Conservation (phyloP, 768 basidiomycete species). For the Termitomyces sp. region DNA sequence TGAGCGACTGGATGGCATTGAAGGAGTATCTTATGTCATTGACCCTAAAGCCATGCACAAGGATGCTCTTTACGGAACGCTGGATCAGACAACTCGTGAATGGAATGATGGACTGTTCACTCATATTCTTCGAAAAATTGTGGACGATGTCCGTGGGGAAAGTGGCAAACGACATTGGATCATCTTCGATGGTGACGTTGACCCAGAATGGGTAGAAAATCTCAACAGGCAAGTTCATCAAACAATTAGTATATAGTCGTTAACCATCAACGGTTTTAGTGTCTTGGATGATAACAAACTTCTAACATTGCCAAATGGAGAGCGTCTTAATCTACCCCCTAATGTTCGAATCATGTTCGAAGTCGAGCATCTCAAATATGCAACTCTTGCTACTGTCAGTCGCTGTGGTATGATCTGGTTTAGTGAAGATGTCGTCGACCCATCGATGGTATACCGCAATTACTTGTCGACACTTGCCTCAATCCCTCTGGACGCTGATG, state of each 20-base stretch:
- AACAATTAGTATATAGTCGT: not conserved
- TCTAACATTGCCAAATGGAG: conserved; percentile 94
- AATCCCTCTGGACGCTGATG: conserved; percentile 82
- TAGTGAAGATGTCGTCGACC: conserved; percentile 92
- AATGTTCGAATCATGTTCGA: conserved; percentile 99
- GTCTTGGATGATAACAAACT: conserved; percentile 99
- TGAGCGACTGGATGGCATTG: conserved; percentile 86
- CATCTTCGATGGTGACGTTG: conserved; percentile 98
- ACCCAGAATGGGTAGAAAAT: conserved; percentile 99
- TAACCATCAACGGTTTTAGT: conserved; percentile 39
- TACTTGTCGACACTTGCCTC: conserved; percentile 78
- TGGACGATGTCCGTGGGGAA: conserved; percentile 98
- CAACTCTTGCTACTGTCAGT: conserved; percentile 97
- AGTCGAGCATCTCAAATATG: conserved; percentile 95
- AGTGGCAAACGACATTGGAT: conserved; percentile 98
- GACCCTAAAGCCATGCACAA: conserved; percentile 99
- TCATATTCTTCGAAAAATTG: conserved; percentile 94
- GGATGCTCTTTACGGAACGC: conserved; percentile 94
- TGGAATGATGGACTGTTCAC: conserved; percentile 99
- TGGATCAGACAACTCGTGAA: conserved; percentile 95
- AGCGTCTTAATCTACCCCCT: conserved; percentile 92
- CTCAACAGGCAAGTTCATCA: conserved; percentile 77
- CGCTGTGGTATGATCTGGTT: conserved; percentile 99
- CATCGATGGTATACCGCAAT: conserved; percentile 87
- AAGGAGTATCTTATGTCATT: conserved; percentile 94